These are phyloP conservation scores for Jaltomata sinuosa DNA, from an alignment of 257 asterid genomes.

Conservation along the genomic window DNA sequence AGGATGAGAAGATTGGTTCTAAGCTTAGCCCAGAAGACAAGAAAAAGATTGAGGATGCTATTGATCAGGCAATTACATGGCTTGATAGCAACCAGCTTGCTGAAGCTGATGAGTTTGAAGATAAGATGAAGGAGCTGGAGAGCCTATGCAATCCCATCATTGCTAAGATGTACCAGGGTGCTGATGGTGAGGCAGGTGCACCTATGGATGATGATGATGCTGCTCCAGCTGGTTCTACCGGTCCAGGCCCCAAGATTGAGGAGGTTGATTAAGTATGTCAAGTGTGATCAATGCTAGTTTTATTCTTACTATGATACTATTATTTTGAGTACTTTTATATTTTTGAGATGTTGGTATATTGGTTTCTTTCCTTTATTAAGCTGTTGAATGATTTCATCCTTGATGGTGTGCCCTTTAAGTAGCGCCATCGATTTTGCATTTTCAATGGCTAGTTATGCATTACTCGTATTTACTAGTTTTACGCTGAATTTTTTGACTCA, in stretches of 20 bases:
- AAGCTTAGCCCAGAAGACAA: slow-evolving; percentile 16
- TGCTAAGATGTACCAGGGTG: slow-evolving; percentile 12
- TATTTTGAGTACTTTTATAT: not conserved
- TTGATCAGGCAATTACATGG: slow-evolving; percentile 20
- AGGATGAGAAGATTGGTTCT: slow-evolving; percentile 25
- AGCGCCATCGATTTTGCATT: not conserved
- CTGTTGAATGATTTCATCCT: not conserved
- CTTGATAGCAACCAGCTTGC: slow-evolving; percentile 29
- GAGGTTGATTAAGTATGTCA: slow-evolving; percentile 21
- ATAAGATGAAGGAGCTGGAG: slow-evolving; percentile 30
- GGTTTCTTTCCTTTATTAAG: not conserved
- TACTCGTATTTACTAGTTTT: not conserved
- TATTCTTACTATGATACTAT: not conserved
- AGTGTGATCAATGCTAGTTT: not conserved
- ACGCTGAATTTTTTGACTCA: not conserved
- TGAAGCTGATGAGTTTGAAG: slow-evolving; percentile 29
- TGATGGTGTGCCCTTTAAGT: not conserved
- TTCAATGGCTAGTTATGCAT: not conserved
- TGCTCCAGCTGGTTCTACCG: slow-evolving; percentile 16
- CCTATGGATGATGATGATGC: slow-evolving; percentile 15
- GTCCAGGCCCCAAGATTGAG: slow-evolving; percentile 34
- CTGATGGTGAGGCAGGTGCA: slow-evolving; percentile 10
- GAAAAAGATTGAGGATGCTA: slow-evolving; percentile 27
- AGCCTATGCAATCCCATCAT: slow-evolving; percentile 9
- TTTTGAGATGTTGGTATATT: not conserved